Evolutionary conservation across 805 yeast genomes (phyloP), one percentile per base, ranked within the genome.

Genomic region (Hanseniaspora lachancei): DNA sequence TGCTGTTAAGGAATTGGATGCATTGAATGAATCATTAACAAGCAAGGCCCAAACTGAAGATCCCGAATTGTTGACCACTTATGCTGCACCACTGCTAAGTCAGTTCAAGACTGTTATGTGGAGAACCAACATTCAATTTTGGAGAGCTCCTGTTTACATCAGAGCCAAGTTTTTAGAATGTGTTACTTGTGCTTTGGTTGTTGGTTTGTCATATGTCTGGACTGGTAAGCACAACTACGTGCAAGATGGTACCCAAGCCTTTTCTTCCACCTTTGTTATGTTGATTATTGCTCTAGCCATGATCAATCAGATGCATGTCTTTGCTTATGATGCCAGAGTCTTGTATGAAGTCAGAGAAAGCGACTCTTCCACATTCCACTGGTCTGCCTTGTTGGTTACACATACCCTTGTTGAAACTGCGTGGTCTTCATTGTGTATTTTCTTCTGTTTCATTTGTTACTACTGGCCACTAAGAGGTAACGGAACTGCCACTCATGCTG

Each of bases 311-410:
- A 73, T 78, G 70, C 74, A 80, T 58, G 86, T 86, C 27, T 71
- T 77, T 63, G 84, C 74, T 61, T 77, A 77, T 47, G 66, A 68
- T 47, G 82, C 80, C 62, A 74, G 89, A 70, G 78, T 77, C 57
- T 66, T 83, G 39, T 83, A 80, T 62, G 89, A 83, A 67, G 84
- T 77, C 47, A 77, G 89, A 67, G 89, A 83, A 67, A 74, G 85
- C 53, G 85, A 86, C 34, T 80, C 88, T 1, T 81, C 77, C 63
- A 80, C 87, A 2, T 84, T 80, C 68, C 73, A 79, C 50, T 83
- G 89, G 89, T 62, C 73, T 62, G 79, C 81, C 1, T 78, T 82
- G 55, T 67, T 82, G 57, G 55, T 71, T 59, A 66, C 71, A 63
- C 75, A 65, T 62, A 68, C 72, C 29, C 59, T 72, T 10, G 70